These are phyloP conservation scores for Piromyces sp. DNA, from an alignment of 192 early-diverging fungal species.

Conservation along the genomic window DNA sequence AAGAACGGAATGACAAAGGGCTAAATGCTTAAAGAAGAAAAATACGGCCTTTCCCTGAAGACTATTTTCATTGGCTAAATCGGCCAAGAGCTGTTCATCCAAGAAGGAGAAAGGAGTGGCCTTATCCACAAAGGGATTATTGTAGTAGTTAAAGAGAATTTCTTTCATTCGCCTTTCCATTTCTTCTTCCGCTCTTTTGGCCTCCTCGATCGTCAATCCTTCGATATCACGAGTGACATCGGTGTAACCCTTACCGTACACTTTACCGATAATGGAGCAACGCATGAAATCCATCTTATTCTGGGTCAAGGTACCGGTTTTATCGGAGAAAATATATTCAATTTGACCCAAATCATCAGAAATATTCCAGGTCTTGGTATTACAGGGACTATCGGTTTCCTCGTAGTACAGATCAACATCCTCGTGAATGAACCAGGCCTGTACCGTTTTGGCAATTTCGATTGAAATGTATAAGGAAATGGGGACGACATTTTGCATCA, in stretches of 20 bases:
- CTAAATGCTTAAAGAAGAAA: constrained; percentile 1
- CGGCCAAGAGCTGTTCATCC: neutral
- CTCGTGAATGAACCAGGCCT: constrained; percentile 78
- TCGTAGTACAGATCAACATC: constrained; percentile 85
- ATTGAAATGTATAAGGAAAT: constrained; percentile 87
- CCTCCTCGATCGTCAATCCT: neutral
- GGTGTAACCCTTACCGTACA: constrained; percentile 44
- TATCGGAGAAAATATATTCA: constrained; percentile 91
- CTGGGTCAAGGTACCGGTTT: constrained; percentile 87
- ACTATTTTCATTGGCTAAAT: neutral
- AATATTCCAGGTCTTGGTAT: constrained; percentile 71
- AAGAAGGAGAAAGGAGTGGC: neutral
- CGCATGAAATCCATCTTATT: constrained; percentile 93
- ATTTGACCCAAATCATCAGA: constrained; percentile 23
- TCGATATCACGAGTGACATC: neutral
- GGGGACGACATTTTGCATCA: constrained; percentile 90
- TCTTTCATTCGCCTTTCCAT: neutral
- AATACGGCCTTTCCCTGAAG: constrained; percentile 29
- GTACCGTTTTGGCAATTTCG: constrained; percentile 76
- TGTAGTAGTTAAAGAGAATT: neutral
- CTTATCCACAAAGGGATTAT: neutral
- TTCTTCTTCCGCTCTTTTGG: neutral
- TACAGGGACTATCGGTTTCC: constrained; percentile 53
- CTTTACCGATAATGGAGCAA: constrained; percentile 72
- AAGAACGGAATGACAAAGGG: constrained; percentile 2